Evolutionary conservation across 1,284 basidiomycete genomes (phyloP), one percentile per base, ranked within the genome.

Genomic region (Irpex lacteus): DNA sequence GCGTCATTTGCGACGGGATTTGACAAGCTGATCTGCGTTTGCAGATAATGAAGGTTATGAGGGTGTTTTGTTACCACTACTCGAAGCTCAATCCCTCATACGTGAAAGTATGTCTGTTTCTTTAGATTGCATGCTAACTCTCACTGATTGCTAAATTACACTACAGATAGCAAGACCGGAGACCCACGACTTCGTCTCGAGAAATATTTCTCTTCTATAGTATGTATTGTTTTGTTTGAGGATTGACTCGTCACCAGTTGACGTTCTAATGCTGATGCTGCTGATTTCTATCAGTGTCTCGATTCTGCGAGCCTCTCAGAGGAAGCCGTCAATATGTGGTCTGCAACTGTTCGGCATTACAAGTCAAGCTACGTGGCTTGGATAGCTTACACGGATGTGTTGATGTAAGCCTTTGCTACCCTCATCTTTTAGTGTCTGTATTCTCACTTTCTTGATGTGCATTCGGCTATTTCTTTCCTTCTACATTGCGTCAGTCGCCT

Each of bases 191-290:
- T 93, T 61, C 84, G 91, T 47, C 76, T 98, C 40, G 95, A 98
- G 73, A 95, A 92, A 70, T 94, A 88, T 72, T 79, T 95, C 18
- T 81, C 88, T 38, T 82, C 86, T 58, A 79, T 93, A 64, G 95
- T 95, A 72, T 68, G 90, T 81, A 26, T 60, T 34, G 21, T 1
- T 8, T 18, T 56, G 8, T 8, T 37, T 26, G 32, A 34, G 32
- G 32, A 34, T 34, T 34, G 5, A 34, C 32, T 34, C 32, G 32
- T 34, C 4, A 6, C 32, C 1, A 6, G 32, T 34, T 34, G 32
- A 34, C 6, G 32, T 34, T 5, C 32, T 5, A 34, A 34, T 5
- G 6, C 32, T 34, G 32, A 34, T 1, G 32, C 32, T 6, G 6
- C 32, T 34, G 18, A 13, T 56, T 18, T 32, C 44, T 60, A 5